Evolutionary conservation across 306 rosid genomes (phyloP), one percentile per base, ranked within the genome.

Genomic region (Vachellia collinsii): DNA sequence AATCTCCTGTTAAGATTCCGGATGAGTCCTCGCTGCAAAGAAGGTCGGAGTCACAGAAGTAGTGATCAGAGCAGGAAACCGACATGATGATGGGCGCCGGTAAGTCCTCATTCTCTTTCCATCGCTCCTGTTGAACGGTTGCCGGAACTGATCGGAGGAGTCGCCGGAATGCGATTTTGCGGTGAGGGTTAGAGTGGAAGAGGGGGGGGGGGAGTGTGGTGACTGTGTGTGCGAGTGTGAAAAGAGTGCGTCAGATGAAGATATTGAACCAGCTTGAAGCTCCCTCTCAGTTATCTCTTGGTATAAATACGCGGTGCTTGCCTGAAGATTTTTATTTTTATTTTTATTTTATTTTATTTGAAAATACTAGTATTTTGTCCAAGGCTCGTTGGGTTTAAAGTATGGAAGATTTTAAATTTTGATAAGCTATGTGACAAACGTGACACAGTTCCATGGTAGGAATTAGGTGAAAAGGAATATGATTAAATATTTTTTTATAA

Each of bases 11-110:
- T 34, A 90, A 37, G 77, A 93, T 77, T 38, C 78, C 88, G 76
- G 98, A 87, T 39, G 94, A 78, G 23, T 85, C 92, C 78, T 96
- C 99, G 22, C 81, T 61, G 86, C 99, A 96, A 42, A 96, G 91
- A 46, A 96, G 93, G 80, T 88, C 87, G 39, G 94, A 88, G 36
- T 96, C 92, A 61, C 91, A 70, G 77, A 90, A 85, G 86, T 80
- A 85, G 54, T 87, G 41, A 23, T 70, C 87, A 69, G 97, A 90
- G 90, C 82, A 88, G 80, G 98, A 85, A 29, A 93, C 77, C 82
- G 98, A 90, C 97, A 93, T 95, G 86, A 85, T 75, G 79, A 88
- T 72, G 70, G 72, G 46, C 68, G 53, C 20, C 7, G 46, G 29
- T 38, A 10, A 19, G 19, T 80, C 67, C 71, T 96, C 98, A 93